Base-by-base conservation (phyloP, 1,139 yeast species). In the Meyerozyma sp. region DNA sequence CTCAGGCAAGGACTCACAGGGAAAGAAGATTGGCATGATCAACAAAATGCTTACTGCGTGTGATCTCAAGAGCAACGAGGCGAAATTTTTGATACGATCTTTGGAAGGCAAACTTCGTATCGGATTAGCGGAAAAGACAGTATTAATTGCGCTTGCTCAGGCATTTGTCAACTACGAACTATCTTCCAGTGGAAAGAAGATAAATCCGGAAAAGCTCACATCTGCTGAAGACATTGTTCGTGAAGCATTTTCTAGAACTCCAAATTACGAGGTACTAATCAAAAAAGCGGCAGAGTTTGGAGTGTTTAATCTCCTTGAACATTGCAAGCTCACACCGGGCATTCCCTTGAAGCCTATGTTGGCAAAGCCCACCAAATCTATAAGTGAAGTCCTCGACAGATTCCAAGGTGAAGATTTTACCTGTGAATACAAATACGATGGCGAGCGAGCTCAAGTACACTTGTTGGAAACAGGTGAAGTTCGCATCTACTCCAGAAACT, bases 381-480 rank as follows among this genome's bases (percentile, higher is more conserved):
- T 94, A 39, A 77, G 86, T 26, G 99, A 94, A 59, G 87, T 94
- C 0, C 72, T 93, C 46, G 96, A 93, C 59, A 73, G 95, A 44
- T 90, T 93, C 61, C 87, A 85, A 51, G 91, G 84, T 29, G 85
- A 84, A 52, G 80, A 79, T 46, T 93, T 93, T 58, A 90, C 98
- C 0, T 91, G 97, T 61, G 98, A 93, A 60, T 93, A 91, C 67
- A 93, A 93, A 59, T 93, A 93, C 58, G 98, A 93, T 61, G 99
- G 99, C 39, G 98, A 94, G 64, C 78, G 99, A 54, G 98, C 98
- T 0, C 99, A 93, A 59, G 84, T 93, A 8, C 99, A 93, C 62
- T 65, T 85, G 32, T 62, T 87, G 16, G 65, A 71, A 1, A 79
- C 79, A 53, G 96, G 96, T 0, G 58, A 70, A 9, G 82, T 90